Conservation (phyloP, 2,329 filamentous ascomycete genomes). For the Epichloe bromicola region DNA sequence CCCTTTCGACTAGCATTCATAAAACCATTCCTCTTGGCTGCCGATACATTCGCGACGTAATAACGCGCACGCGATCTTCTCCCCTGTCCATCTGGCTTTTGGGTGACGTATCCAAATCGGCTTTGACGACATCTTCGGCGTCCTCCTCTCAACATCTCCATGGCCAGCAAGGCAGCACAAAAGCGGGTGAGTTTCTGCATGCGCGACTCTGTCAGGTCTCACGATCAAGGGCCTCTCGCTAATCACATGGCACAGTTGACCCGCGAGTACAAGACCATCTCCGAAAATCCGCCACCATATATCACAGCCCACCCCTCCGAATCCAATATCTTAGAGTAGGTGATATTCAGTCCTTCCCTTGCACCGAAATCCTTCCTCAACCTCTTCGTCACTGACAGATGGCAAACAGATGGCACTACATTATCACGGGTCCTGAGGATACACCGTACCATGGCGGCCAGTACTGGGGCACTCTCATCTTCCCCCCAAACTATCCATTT, state of each 20-base stretch:
- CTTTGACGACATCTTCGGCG: neutral
- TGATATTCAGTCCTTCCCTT: neutral
- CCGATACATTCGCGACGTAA: neutral
- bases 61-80: slow-evolving; percentile 1
- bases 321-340: slow-evolving; percentile 75
- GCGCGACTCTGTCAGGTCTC: too few relatives aligned
- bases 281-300: slow-evolving; percentile 71
- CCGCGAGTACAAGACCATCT: slow-evolving; percentile 49
- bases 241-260: slow-evolving; percentile 32
- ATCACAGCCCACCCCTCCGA: slow-evolving; percentile 84
- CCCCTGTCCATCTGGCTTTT: slow-evolving; percentile 8
- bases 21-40: neutral
- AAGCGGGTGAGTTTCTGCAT: slow-evolving; percentile 45
- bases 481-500: slow-evolving; percentile 97
- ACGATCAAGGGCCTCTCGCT: slow-evolving; percentile 8
- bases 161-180: slow-evolving; percentile 61
- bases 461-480: slow-evolving; percentile 95
- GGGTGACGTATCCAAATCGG: slow-evolving; percentile 9
- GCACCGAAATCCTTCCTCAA: neutral
- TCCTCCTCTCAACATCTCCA: slow-evolving; percentile 19
- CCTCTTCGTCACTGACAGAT: slow-evolving; percentile 4
- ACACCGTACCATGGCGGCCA: slow-evolving; percentile 92
- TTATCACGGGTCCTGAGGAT: slow-evolving; percentile 84
- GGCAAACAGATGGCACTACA: slow-evolving; percentile 68
- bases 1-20: neutral